Evolutionary conservation across 345 rosid species (phyloP), one percentile per base, ranked within the genome.

Genomic region (Ceriops decandra): DNA sequence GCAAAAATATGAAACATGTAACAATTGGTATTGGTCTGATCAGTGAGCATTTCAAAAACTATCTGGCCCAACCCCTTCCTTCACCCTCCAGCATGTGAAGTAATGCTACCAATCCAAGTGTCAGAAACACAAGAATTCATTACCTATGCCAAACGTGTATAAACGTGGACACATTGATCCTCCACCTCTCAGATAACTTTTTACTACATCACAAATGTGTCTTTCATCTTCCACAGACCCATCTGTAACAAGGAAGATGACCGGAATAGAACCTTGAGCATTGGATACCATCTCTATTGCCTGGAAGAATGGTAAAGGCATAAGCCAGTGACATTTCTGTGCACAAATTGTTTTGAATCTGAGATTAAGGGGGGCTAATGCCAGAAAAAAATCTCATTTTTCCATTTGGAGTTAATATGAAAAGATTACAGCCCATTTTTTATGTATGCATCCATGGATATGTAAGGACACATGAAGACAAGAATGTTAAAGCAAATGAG

Each of bases 171-270:
- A 58, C 52, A 82, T 78, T 53, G 81, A 73, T 76, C 84, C 85
- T 74, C 76, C 81, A 68, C 79, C 82, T 57, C 67, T 79, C 46
- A 84, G 68, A 68, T 64, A 79, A 77, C 76, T 91, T 83, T 86
- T 87, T 82, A 91, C 82, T 47, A 67, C 74, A 65, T 88, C 86
- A 77, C 93, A 91, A 60, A 95, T 88, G 35, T 82, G 84, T 77
- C 86, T 85, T 78, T 91, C 99, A 80, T 95, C 88, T 81, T 95
- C 98, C 68, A 95, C 92, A 74, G 95, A 75, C 64, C 99, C 99
- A 82, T 95, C 98, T 31, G 96, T 91, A 65, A 95, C 74, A 71
- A 95, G 89, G 74, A 95, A 86, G 74, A 95, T 79, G 74, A 85
- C 70, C 68, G 99, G 99, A 69, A 88, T 58, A 49, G 95, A 83